These are phyloP conservation scores for Termitomyces sp. DNA, from an alignment of 768 basidiomycete species.

Conservation along the genomic window DNA sequence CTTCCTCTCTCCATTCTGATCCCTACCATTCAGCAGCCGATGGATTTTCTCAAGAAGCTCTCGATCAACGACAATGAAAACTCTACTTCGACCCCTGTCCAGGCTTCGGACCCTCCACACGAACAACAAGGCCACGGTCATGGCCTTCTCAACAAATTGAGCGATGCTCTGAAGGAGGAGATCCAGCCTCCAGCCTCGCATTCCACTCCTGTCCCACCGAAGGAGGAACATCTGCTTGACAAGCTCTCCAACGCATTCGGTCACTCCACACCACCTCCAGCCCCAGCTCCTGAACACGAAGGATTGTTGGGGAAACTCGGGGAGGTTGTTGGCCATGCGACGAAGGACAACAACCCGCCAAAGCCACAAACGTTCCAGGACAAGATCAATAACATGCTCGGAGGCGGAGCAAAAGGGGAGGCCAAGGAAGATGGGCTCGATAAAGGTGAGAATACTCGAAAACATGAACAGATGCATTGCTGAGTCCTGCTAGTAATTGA, in stretches of 20 bases:
- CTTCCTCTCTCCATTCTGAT: not conserved
- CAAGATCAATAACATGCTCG: constrained; percentile 16
- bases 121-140: not conserved
- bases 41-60: constrained; percentile 15
- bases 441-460: constrained; percentile 20
- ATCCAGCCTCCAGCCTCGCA: not conserved
- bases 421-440: constrained; percentile 20
- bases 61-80: constrained; percentile 1
- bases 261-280: constrained; percentile 1
- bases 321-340: constrained; percentile 6
- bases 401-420: constrained; percentile 15
- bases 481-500: constrained; percentile 25
- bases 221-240: constrained; percentile 4
- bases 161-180: constrained; percentile 1
- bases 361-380: constrained; percentile 14
- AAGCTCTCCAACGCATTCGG: constrained; percentile 8
- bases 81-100: not conserved
- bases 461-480: not conserved
- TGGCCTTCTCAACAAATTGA: constrained; percentile 4
- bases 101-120: not conserved
- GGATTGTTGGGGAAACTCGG: constrained; percentile 12
- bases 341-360: constrained; percentile 6
- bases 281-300: constrained; percentile 5
- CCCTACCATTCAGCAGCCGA: not conserved
- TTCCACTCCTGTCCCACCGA: not conserved